phyloP scores from a whole-genome alignment of 139 green algal species.

The Chlamydomonas sp. region DNA sequence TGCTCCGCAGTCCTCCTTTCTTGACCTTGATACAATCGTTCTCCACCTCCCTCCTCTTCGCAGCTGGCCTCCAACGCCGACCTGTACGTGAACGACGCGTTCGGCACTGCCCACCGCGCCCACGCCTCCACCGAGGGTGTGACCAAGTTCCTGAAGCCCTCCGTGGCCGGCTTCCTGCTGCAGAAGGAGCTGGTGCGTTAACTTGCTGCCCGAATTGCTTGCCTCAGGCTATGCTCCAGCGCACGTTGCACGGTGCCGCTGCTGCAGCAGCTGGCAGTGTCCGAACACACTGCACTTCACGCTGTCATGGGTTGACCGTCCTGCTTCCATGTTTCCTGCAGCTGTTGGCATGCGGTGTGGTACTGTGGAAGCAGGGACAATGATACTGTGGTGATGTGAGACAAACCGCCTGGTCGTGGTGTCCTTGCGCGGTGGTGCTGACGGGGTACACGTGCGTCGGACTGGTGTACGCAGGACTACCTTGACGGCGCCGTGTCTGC shows the following conservation, averaged over 20 bases:
- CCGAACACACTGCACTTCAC: too few species aligned
- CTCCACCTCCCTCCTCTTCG: not conserved
- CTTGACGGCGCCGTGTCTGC: constrained; percentile 84
- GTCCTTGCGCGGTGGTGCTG: too few species aligned
- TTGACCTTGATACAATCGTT: not conserved
- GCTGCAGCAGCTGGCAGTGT: too few species aligned
- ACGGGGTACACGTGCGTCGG: too few species aligned
- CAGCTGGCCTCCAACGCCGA: constrained; percentile 93
- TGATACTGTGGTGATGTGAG: too few species aligned
- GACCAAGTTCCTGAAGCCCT: constrained; percentile 88
- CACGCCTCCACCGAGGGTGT: constrained; percentile 98
- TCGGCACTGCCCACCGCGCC: constrained; percentile 98
- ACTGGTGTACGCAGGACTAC: constrained; percentile 69
- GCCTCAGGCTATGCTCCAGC: too few species aligned
- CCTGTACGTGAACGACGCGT: constrained; percentile 99
- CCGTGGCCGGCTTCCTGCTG: constrained; percentile 91
- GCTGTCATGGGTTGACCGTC: too few species aligned
- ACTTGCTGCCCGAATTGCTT: too few species aligned
- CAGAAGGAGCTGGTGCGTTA: constrained; percentile 86
- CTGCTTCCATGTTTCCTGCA: too few species aligned
- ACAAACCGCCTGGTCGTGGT: too few species aligned
- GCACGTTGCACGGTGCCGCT: too few species aligned
- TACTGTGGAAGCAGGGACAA: not conserved
- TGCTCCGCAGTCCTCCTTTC: not conserved
- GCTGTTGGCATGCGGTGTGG: too few species aligned